Evolutionary conservation across 2,329 filamentous ascomycete species (phyloP).

Genomic region (Fusarium tuaranense): DNA sequence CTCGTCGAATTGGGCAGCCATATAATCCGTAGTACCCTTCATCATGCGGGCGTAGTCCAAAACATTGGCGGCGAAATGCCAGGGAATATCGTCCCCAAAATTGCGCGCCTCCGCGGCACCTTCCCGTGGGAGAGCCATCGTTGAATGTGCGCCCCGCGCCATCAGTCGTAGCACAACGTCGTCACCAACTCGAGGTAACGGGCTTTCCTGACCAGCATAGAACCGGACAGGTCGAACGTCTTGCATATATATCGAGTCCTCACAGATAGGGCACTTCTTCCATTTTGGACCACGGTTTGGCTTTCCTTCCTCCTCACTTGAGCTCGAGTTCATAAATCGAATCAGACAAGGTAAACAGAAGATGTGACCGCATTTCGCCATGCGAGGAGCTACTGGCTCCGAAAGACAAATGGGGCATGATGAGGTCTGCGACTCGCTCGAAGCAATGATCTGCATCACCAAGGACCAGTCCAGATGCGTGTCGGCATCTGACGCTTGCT

Average conservation of each 20-base stretch:
- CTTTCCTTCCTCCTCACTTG: slow-evolving; percentile 75
- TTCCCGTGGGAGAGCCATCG: slow-evolving; percentile 88
- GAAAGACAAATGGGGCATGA: slow-evolving; percentile 96
- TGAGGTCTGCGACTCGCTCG: slow-evolving; percentile 86
- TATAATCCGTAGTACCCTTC: slow-evolving; percentile 92
- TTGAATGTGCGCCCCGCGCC: slow-evolving; percentile 82
- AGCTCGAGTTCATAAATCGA: slow-evolving; percentile 91
- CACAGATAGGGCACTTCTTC: slow-evolving; percentile 97
- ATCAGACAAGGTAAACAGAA: slow-evolving; percentile 95
- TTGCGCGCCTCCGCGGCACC: slow-evolving; percentile 76
- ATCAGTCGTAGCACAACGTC: slow-evolving; percentile 92
- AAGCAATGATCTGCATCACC: slow-evolving; percentile 92
- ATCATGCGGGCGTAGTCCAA: slow-evolving; percentile 95
- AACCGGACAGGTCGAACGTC: slow-evolving; percentile 91
- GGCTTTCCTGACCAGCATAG: slow-evolving; percentile 88
- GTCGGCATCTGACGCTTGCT: slow-evolving; percentile 87
- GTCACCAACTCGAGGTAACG: slow-evolving; percentile 82
- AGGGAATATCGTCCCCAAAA: slow-evolving; percentile 83
- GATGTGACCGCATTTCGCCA: slow-evolving; percentile 97
- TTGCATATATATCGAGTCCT: slow-evolving; percentile 91
- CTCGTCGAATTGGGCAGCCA: slow-evolving; percentile 81
- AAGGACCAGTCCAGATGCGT: slow-evolving; percentile 90
- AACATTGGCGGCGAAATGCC: slow-evolving; percentile 94
- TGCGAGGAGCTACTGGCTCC: slow-evolving; percentile 90
- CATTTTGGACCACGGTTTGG: slow-evolving; percentile 80